These are phyloP conservation scores for Ogataea populi-albae DNA, from an alignment of 805 yeast genomes.

Conservation along the genomic window DNA sequence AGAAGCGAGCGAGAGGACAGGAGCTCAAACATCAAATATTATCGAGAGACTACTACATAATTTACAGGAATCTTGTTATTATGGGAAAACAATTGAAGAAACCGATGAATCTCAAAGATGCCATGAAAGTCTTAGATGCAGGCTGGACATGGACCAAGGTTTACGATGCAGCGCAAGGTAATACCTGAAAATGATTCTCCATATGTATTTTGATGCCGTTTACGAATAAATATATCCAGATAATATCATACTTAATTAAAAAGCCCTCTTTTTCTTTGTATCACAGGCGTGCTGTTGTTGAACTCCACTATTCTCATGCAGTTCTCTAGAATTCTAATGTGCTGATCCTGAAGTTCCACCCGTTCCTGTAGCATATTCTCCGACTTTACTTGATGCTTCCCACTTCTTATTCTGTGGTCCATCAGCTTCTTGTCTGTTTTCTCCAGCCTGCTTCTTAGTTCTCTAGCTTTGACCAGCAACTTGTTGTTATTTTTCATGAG, in stretches of 20 bases:
- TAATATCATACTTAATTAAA: conserved; percentile 14
- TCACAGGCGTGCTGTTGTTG: conserved; percentile 18
- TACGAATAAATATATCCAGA: background rate
- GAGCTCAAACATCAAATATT: conserved; percentile 32
- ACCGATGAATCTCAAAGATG: conserved; percentile 73
- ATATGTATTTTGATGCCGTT: background rate
- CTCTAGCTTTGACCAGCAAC: conserved; percentile 9
- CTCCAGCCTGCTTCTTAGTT: conserved; percentile 14
- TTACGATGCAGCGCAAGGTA: conserved; percentile 39
- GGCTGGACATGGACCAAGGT: conserved; percentile 83
- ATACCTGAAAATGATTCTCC: no score
- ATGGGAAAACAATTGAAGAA: conserved; percentile 64
- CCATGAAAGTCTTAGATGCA: conserved; percentile 65
- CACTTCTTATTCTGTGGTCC: conserved; percentile 4
- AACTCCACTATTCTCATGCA: conserved; percentile 40
- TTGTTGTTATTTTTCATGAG: conserved; percentile 15
- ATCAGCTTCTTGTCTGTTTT: conserved; percentile 17
- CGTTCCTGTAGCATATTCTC: conserved; percentile 42
- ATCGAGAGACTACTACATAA: conserved; percentile 52
- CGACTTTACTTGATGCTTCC: conserved; percentile 9
- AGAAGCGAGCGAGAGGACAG: conserved; percentile 21
- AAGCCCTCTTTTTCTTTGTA: conserved; percentile 15
- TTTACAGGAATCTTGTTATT: conserved; percentile 69
- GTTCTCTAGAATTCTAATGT: conserved; percentile 65
- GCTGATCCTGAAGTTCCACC: conserved; percentile 70